Percentiles rank a stretch among this genome's conserved stretches.
Evolutionary conservation across 2,329 filamentous ascomycete genomes (phyloP).

Genomic region (Didymella keratinophila): DNA sequence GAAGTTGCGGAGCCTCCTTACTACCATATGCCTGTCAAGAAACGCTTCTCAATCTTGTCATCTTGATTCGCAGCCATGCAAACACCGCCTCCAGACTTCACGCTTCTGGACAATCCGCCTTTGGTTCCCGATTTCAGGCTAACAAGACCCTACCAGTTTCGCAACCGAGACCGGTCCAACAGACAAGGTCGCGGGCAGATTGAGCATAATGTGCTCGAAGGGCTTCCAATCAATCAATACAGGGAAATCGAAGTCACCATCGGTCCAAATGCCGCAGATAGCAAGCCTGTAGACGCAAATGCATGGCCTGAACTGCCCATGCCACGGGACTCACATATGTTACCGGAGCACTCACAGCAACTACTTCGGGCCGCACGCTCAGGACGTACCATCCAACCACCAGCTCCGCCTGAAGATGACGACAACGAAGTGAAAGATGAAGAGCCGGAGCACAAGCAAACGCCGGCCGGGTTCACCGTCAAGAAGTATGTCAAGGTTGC

Average conservation of each 20-base stretch:
- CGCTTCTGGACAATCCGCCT: not conserved
- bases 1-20: not conserved
- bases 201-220: conserved; percentile 73
- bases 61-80: not conserved
- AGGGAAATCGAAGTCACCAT: conserved; percentile 72
- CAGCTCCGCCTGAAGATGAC: conserved; percentile 71
- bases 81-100: not conserved
- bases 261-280: conserved; percentile 70
- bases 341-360: conserved; percentile 81
- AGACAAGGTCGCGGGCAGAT: conserved; percentile 65
- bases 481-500: conserved; percentile 67
- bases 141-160: conserved; percentile 55
- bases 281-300: conserved; percentile 68
- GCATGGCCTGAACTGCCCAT: conserved; percentile 83
- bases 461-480: conserved; percentile 61
- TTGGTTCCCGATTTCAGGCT: conserved; percentile 18
- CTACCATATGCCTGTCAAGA: not conserved
- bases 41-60: not conserved
- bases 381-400: conserved; percentile 77
- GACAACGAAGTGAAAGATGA: conserved; percentile 60
- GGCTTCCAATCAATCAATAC: conserved; percentile 91
- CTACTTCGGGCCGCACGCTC: conserved; percentile 82
- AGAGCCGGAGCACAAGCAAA: conserved; percentile 53
- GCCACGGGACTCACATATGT: conserved; percentile 82
- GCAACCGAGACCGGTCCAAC: conserved; percentile 64